Evolutionary conservation across 345 rosid species (phyloP), one percentile per base, ranked within the genome.

Genomic region (Aquilaria sinensis): DNA sequence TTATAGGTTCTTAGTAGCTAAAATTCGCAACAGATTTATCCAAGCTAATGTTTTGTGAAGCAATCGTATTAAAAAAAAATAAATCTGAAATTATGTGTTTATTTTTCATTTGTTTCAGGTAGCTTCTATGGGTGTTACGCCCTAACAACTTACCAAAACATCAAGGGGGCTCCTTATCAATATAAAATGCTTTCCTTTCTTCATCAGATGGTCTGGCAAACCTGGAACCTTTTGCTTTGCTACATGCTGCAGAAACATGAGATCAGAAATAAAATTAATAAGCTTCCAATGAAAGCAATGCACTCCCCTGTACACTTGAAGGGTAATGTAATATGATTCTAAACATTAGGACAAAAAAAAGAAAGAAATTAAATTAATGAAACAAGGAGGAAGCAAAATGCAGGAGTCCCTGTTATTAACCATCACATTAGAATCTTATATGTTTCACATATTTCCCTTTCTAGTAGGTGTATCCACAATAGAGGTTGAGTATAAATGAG

Each of bases 101-200:
- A 49, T 13, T 45, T 61, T 15, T 12, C 10, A 61, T 33, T 37
- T 34, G 49, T 48, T 62, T 62, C 4, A 51, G 56, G n/a, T 32
- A 32, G 51, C 56, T 61, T n/a, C 23, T 51, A 34, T 37, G 34
- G 53, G 16, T 43, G 58, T 0, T 49, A 23, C 2, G 16, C 59
- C 41, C 61, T 31, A 50, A 51, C 16, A 66, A 31, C 79, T 77
- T 73, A 92, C 96, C 86, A 92, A 56, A 68, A 85, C 67, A 73
- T 79, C 77, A 48, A 89, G 82, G n/a, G 96, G 98, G 75, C 82
- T 83, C 31, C 88, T 70, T 54, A 89, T 89, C 74, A 89, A 66
- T 68, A 92, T 78, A 75, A 92, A 82, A 68, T 92, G 98, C 56
- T 86, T 86, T 69, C 92, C 96, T 74, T 81, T 85, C 73, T 77